Conservation (phyloP, 257 asterid species). For the Verbascum thapsus region DNA sequence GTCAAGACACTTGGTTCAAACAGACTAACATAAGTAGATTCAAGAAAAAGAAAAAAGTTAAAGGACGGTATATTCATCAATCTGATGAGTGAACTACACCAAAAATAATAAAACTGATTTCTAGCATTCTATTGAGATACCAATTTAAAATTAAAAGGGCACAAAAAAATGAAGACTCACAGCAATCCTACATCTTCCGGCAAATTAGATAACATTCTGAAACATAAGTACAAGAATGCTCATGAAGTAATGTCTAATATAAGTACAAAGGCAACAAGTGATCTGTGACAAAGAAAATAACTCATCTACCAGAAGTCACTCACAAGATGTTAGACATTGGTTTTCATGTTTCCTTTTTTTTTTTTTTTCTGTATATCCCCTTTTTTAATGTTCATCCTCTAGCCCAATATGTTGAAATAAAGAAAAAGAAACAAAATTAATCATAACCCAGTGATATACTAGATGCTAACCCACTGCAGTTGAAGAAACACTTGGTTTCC, state of each 20-base stretch:
- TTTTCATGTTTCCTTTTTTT: neutral
- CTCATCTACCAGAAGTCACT: constrained; percentile 12
- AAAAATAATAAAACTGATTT: neutral
- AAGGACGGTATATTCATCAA: neutral
- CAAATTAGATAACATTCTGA: neutral
- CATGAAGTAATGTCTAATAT: constrained; percentile 8
- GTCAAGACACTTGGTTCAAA: constrained; percentile 13
- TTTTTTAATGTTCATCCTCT: constrained; percentile 1
- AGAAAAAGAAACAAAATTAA: constrained; percentile 1
- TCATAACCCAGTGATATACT: neutral
- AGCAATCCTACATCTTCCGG: neutral
- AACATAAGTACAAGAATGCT: neutral
- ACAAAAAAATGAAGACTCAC: neutral
- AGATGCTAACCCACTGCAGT: neutral
- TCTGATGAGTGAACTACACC: neutral
- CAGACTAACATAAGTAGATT: neutral
- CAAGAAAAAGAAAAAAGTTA: neutral
- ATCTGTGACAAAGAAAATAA: constrained; percentile 12
- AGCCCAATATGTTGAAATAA: neutral
- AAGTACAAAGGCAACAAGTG: neutral
- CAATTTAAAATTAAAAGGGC: neutral
- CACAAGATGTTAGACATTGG: constrained; percentile 1
- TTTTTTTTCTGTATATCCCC: neutral
- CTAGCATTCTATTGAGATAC: neutral
- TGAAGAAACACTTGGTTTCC: constrained; percentile 2